Evolutionary conservation across 148 eudicot species (phyloP), one percentile per base, ranked within the genome.

Genomic region (Vaccinium darrowii): DNA sequence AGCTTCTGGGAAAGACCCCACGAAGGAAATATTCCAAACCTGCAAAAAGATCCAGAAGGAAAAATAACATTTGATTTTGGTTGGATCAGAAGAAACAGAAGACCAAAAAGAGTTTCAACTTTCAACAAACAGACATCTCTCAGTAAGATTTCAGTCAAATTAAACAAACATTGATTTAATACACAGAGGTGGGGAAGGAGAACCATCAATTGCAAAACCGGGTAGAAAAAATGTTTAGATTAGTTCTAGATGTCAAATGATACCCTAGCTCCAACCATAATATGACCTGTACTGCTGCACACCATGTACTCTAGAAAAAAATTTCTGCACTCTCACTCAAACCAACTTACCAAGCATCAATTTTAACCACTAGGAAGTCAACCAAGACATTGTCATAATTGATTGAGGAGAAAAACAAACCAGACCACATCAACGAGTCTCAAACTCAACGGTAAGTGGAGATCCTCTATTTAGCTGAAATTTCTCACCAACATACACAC

Each of bases 1-100:
- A 97, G 98, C 91, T 97, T 97, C 89, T 97, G 99, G n/a, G 99
- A 97, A 21, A 97, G 92, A 84, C 99, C 99, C 99, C 99, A 97
- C 19, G 99, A 97, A 50, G 99, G 99, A 87, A 94, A 97, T 90
- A 97, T 97, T 51, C 98, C 98, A 86, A 95, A 94, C 86, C 99
- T 95, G 89, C 86, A 89, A 71, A 53, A 49, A 49, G 78, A 25
- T n/a, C 69, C 13, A 9, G 25, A 7, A 21, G 47, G 21, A 49
- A 60, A 62, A 33, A 19, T 30, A 30, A 84, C 53, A 71, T 72
- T 6, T 11, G 30, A 71, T 18, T 19, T 12, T 23, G 4, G 71
- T 49, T 67, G 47, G 36, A 77, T 8, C 3, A 63, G 9, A 54
- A n/a, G 0, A 39, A 8, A 39, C 14, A 77, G 47, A 84, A n/a